Evolutionary conservation across 345 rosid species (phyloP).

Genomic region (Rhizophora apiculata): DNA sequence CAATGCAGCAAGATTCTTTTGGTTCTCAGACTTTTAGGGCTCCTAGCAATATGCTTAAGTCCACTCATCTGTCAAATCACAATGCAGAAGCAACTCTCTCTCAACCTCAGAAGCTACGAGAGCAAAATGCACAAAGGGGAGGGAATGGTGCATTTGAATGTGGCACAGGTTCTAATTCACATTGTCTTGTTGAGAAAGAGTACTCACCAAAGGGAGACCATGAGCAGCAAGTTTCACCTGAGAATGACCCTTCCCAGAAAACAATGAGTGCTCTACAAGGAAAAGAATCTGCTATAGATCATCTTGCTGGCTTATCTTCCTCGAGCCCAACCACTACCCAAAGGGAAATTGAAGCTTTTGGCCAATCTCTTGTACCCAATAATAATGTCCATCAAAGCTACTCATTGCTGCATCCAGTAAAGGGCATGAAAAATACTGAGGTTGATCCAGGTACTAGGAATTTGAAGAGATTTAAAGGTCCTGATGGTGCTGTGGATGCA

Average conservation of each 20-base stretch:
- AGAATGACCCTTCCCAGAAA: constrained; percentile 25
- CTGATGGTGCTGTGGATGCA: constrained; percentile 38
- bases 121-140: constrained; percentile 35
- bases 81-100: constrained; percentile 40
- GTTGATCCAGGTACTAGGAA: constrained; percentile 43
- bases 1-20: constrained; percentile 38
- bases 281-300: constrained; percentile 28
- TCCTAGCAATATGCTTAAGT: constrained; percentile 32
- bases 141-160: constrained; percentile 34
- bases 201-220: constrained; percentile 33
- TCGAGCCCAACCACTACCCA: constrained; percentile 33
- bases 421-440: constrained; percentile 50
- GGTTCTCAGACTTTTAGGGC: constrained; percentile 38
- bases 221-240: constrained; percentile 23
- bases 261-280: constrained; percentile 20
- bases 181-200: constrained; percentile 35
- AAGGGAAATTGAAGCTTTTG: constrained; percentile 60
- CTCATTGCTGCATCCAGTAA: constrained; percentile 49
- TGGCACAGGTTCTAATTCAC: constrained; percentile 34
- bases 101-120: constrained; percentile 34
- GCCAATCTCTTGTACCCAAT: constrained; percentile 47
- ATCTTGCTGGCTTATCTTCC: constrained; percentile 28
- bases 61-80: constrained; percentile 33
- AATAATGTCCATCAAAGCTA: constrained; percentile 37
- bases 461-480: constrained; percentile 49